These are phyloP conservation scores for Oemleria cerasiformis DNA, from an alignment of 306 rosid species.

Conservation along the genomic window DNA sequence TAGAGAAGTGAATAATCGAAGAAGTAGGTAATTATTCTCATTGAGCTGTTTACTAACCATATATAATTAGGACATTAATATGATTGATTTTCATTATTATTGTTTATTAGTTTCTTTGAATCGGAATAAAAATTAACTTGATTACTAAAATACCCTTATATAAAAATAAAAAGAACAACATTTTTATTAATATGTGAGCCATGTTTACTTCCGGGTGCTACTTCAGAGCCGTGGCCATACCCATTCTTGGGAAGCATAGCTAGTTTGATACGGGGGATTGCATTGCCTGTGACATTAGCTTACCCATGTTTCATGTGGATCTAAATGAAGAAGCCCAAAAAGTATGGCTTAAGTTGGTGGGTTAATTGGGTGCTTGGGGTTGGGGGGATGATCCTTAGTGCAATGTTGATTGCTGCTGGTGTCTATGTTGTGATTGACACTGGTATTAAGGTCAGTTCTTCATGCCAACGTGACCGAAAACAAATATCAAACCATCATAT, in stretches of 20 bases:
- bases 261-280: constrained; percentile 44
- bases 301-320: constrained; percentile 59
- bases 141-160: no score
- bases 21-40: no score
- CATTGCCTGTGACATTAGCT: constrained; percentile 47
- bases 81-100: no score
- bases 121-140: no score
- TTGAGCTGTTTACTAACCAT: no score
- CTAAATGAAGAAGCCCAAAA: constrained; percentile 42
- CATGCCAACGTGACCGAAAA: constrained; percentile 33
- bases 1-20: no score
- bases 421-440: constrained; percentile 27
- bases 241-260: constrained; percentile 40
- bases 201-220: constrained; percentile 27
- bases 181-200: constrained; percentile 32
- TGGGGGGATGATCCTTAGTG: constrained; percentile 31
- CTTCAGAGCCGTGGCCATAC: constrained; percentile 41
- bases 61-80: no score
- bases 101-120: no score
- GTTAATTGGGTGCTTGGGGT: constrained; percentile 40
- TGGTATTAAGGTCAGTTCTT: constrained; percentile 40
- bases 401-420: constrained; percentile 35
- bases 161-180: no score
- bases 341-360: constrained; percentile 31
- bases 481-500: not conserved